Evolutionary conservation across 2,329 filamentous ascomycete genomes (phyloP), one percentile per base, ranked within the genome.

Genomic region (Ophiostoma quercus): DNA sequence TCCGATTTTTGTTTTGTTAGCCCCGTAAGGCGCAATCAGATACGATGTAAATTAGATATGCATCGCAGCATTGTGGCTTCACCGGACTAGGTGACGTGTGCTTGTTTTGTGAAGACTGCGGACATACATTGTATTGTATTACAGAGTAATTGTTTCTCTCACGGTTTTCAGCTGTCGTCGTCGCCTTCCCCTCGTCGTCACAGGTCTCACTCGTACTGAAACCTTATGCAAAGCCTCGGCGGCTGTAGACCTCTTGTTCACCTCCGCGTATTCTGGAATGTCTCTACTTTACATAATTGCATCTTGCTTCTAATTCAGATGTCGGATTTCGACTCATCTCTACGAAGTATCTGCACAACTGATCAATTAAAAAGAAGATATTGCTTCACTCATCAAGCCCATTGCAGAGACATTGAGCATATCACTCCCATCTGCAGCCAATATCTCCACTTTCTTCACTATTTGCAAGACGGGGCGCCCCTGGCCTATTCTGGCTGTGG

Each of bases 401-500:
- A 7, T 47, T 7, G 43, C 7, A 47, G 11, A 41, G 39, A 47
- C 16, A 47, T 5, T 47, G 14, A 7, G 16, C 7, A 47, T 47
- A 19, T n/a, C 43, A 47, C 57, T 14, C 19, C 12, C 25, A 4
- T 16, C 16, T 32, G 25, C n/a, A 8, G n/a, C n/a, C n/a, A 57
- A 25, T 3, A 19, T 22, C 22, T 62, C 62, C 62, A 65, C 62
- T 65, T 41, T 65, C 32, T 39, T 41, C 32, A 25, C 29, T n/a
- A 39, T 65, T 11, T 43, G 43, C 22, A 62, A 22, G 60, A 37
- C 29, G 60, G 60, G 60, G 60, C 41, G 41, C 6, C 43, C 60
- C 63, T 68, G 65, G 39, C 67, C 69, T 37, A 66, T 69, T 69
- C 22, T 22, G 67, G 66, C 65, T 32, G 25, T 67, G 41, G 68